Percentiles rank a stretch among this genome's conserved stretches.
These are phyloP conservation scores for Corchorus olitorius DNA, from an alignment of 345 rosid species.

Conservation along the genomic window DNA sequence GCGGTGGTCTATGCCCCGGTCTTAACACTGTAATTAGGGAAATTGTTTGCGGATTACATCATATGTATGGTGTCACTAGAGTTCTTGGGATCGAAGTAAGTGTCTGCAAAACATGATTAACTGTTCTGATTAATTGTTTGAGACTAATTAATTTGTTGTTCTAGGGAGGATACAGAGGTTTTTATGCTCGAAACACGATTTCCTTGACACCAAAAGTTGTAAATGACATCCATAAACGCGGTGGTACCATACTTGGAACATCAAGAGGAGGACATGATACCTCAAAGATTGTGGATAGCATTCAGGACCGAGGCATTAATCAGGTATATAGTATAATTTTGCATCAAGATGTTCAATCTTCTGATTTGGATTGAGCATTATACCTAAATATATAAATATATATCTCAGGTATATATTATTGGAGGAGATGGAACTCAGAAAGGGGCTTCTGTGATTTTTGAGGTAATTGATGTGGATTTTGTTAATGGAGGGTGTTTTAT, in stretches of 20 bases:
- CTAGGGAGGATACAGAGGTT: slow-evolving; percentile 93
- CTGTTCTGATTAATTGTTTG: background rate
- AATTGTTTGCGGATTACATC: slow-evolving; percentile 66
- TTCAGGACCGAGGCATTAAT: slow-evolving; percentile 94
- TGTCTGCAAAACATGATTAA: slow-evolving; percentile 7
- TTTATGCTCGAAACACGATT: slow-evolving; percentile 79
- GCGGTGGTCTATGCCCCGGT: slow-evolving; percentile 96
- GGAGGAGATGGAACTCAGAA: slow-evolving; percentile 95
- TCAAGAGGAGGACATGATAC: slow-evolving; percentile 92
- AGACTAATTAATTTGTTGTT: slow-evolving; percentile 11
- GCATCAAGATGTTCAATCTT: background rate
- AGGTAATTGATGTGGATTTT: slow-evolving; percentile 43
- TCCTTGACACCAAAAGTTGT: slow-evolving; percentile 64
- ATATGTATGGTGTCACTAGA: slow-evolving; percentile 83
- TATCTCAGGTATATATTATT: slow-evolving; percentile 68
- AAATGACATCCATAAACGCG: slow-evolving; percentile 91
- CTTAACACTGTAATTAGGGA: slow-evolving; percentile 92
- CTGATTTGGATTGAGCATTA: background rate
- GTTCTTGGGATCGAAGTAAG: slow-evolving; percentile 87
- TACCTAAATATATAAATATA: background rate
- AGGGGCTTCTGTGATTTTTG: slow-evolving; percentile 81
- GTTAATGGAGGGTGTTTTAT: background rate
- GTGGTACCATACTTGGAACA: slow-evolving; percentile 86
- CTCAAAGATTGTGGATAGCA: slow-evolving; percentile 86
- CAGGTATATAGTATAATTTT: slow-evolving; percentile 44